These are phyloP conservation scores for Sclerospora graminicola DNA, from an alignment of 352 stramenopile genomes.

Conservation along the genomic window DNA sequence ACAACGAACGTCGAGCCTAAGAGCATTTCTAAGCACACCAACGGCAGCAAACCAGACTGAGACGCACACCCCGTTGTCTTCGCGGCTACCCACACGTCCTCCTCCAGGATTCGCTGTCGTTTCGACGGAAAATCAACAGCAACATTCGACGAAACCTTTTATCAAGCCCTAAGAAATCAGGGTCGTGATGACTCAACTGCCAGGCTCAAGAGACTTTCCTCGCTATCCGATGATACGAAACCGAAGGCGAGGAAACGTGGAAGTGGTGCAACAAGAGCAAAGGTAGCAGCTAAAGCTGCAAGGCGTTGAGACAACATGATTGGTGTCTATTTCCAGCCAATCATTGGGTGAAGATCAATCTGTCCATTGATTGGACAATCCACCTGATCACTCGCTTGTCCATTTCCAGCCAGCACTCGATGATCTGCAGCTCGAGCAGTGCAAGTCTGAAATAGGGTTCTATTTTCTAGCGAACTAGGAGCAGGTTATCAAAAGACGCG, in stretches of 20 bases:
- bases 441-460: too few species aligned
- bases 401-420: too few species aligned
- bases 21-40: conserved; percentile 36
- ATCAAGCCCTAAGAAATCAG: conserved; percentile 36
- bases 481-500: too few species aligned
- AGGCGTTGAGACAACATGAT: too few species aligned
- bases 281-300: too few species aligned
- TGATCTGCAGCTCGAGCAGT: too few species aligned
- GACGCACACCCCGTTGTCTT: conserved; percentile 15
- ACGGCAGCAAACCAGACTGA: conserved; percentile 17
- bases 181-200: background rate
- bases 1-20: conserved; percentile 64
- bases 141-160: conserved; percentile 46
- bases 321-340: too few species aligned
- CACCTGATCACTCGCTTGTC: too few species aligned
- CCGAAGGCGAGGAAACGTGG: conserved; percentile 2
- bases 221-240: conserved; percentile 1
- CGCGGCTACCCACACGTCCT: conserved; percentile 22
- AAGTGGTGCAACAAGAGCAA: background rate
- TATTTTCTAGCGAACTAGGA: too few species aligned
- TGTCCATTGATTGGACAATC: too few species aligned
- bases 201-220: conserved; percentile 2
- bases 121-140: conserved; percentile 10
- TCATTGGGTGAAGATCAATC: too few species aligned
- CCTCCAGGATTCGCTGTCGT: conserved; percentile 30